These are phyloP conservation scores for Phytophthora chlamydospora DNA, from an alignment of 352 stramenopile genomes.

Conservation along the genomic window DNA sequence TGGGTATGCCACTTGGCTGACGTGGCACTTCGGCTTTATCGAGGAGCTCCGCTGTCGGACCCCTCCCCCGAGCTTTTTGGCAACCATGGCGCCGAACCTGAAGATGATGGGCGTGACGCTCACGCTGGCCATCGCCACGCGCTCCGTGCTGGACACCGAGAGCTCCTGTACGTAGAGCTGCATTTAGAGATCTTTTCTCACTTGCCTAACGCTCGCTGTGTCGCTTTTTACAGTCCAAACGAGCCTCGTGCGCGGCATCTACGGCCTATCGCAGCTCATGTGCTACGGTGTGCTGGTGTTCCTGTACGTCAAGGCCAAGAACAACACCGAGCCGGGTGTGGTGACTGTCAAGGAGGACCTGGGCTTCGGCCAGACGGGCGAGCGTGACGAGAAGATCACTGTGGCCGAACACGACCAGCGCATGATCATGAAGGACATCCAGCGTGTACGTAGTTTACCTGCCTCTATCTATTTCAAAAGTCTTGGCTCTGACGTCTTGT, in stretches of 20 bases:
- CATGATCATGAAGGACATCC: slow-evolving; percentile 70
- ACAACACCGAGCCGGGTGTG: slow-evolving; percentile 77
- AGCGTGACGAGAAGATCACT: slow-evolving; percentile 82
- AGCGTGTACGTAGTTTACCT: slow-evolving; percentile 52
- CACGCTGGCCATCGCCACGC: slow-evolving; percentile 62
- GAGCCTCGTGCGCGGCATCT: slow-evolving; percentile 56
- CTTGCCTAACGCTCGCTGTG: background rate
- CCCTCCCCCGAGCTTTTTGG: background rate
- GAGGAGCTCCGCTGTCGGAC: slow-evolving; percentile 14
- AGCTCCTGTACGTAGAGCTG: slow-evolving; percentile 48
- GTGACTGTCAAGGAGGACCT: slow-evolving; percentile 81
- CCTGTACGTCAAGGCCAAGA: slow-evolving; percentile 76
- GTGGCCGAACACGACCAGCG: slow-evolving; percentile 84
- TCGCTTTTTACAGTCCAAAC: slow-evolving; percentile 52
- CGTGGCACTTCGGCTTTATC: slow-evolving; percentile 17
- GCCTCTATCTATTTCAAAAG: too few species aligned
- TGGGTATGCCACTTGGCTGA: slow-evolving; percentile 9
- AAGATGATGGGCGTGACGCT: slow-evolving; percentile 85
- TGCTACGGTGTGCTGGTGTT: slow-evolving; percentile 64
- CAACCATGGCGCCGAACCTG: slow-evolving; percentile 72
- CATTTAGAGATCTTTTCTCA: background rate
- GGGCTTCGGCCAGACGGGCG: slow-evolving; percentile 75
- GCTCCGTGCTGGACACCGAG: slow-evolving; percentile 70
- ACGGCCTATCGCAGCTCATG: slow-evolving; percentile 69
- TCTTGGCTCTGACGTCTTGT: background rate